Evolutionary conservation across 306 rosid species (phyloP).

Genomic region (Gleditsia sinensis): DNA sequence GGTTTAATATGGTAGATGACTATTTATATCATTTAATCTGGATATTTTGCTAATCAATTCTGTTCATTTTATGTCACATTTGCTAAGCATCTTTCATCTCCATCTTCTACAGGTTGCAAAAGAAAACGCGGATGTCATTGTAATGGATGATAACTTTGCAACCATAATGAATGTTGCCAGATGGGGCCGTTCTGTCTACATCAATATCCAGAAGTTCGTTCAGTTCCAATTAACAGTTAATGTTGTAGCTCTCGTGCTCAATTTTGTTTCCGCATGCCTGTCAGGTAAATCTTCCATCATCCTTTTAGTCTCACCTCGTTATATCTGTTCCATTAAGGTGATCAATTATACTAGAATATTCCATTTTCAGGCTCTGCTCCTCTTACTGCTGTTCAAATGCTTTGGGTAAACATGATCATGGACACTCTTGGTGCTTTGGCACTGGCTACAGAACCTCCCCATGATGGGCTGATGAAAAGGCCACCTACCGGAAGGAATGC

Average conservation of each 20-base stretch:
- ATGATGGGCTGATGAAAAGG: constrained; percentile 73
- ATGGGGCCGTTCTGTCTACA: constrained; percentile 94
- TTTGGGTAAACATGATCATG: constrained; percentile 98
- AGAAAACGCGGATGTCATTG: constrained; percentile 90
- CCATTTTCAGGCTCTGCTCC: constrained; percentile 76
- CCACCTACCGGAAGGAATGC: constrained; percentile 71
- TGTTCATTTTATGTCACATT: background rate
- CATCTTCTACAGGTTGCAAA: constrained; percentile 78
- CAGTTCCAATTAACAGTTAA: constrained; percentile 96
- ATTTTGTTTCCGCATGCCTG: constrained; percentile 74
- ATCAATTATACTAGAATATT: background rate
- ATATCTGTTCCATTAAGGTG: background rate
- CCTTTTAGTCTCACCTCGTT: background rate
- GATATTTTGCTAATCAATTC: background rate
- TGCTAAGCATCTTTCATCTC: constrained; percentile 9
- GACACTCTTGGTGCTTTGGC: constrained; percentile 95
- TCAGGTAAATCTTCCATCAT: constrained; percentile 47
- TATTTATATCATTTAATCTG: background rate
- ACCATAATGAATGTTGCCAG: constrained; percentile 77
- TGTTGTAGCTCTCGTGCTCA: constrained; percentile 87
- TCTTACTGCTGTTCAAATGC: constrained; percentile 94
- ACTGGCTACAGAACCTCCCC: constrained; percentile 89
- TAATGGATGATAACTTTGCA: constrained; percentile 84
- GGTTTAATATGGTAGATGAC: background rate
- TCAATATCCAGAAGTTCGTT: constrained; percentile 91